Percentiles rank a stretch among this genome's conserved stretches.
Conservation (phyloP, 768 basidiomycete species). For the Leccinum subtestaceum region DNA sequence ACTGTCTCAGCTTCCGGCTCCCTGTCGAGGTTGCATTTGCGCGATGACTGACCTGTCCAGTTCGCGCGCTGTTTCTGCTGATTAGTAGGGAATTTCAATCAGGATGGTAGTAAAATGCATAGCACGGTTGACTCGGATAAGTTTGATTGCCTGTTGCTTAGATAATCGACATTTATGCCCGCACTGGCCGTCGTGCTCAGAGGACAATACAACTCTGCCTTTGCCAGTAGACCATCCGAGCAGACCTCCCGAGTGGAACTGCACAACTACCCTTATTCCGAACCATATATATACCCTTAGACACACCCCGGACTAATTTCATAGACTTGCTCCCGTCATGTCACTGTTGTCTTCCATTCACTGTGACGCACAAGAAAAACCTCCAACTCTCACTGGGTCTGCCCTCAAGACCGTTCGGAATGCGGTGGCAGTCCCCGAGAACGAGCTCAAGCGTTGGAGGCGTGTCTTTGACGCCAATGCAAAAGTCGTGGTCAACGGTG, state of each 20-base stretch:
- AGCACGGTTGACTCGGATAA: constrained; percentile 29
- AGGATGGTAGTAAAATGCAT: background rate
- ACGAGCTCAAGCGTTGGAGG: constrained; percentile 85
- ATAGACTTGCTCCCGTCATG: constrained; percentile 33
- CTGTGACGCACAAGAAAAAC: constrained; percentile 44
- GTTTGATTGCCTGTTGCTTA: constrained; percentile 26
- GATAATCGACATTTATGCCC: constrained; percentile 35
- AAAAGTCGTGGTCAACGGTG: constrained; percentile 64
- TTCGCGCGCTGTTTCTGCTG: background rate
- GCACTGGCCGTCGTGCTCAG: constrained; percentile 3
- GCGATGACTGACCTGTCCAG: constrained; percentile 7
- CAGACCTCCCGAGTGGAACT: constrained; percentile 13
- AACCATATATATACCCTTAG: constrained; percentile 36
- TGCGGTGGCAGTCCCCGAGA: constrained; percentile 71
- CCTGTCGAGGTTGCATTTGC: constrained; percentile 44
- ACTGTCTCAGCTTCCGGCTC: constrained; percentile 86
- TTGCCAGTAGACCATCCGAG: constrained; percentile 8
- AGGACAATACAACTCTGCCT: constrained; percentile 6
- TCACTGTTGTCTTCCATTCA: constrained; percentile 42
- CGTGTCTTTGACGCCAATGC: constrained; percentile 85
- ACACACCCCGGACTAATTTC: constrained; percentile 28
- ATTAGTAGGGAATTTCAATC: background rate
- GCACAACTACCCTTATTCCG: constrained; percentile 21
- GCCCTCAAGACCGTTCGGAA: constrained; percentile 66
- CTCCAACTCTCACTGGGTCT: constrained; percentile 47